Conservation (phyloP, 169 alveolate genomes). For the Eimeria nieschulzi region DNA sequence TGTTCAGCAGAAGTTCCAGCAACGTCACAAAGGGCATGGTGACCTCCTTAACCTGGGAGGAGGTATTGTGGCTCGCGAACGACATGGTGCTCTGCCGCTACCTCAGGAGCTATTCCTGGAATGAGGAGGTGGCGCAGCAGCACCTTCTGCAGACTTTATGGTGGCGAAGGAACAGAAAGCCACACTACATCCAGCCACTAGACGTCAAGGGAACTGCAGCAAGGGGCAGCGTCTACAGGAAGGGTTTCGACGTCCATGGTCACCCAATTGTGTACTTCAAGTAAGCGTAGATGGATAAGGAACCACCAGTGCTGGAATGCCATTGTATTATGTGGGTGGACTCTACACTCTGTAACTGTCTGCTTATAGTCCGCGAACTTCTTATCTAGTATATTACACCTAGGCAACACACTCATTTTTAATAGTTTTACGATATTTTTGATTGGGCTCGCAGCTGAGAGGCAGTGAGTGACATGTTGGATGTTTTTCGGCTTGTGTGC, state of each 20-base stretch:
- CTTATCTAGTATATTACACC: too few species aligned
- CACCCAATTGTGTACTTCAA: conserved; percentile 60
- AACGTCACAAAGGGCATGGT: conserved; percentile 1
- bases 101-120: conserved; percentile 42
- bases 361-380: too few species aligned
- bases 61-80: conserved; percentile 56
- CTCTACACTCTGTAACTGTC: too few species aligned
- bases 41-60: conserved; percentile 38
- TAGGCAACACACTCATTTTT: too few species aligned
- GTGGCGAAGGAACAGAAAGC: conserved; percentile 53
- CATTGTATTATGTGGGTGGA: too few species aligned
- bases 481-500: neutral
- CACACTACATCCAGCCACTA: conserved; percentile 16
- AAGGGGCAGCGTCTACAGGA: conserved; percentile 60
- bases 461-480: neutral
- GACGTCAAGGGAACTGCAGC: conserved; percentile 23
- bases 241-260: conserved; percentile 45
- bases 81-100: conserved; percentile 55
- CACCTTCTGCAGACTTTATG: conserved; percentile 34
- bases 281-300: neutral
- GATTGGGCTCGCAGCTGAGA: neutral
- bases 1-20: conserved; percentile 12
- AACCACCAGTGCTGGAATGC: neutral
- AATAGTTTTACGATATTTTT: too few species aligned
- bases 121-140: conserved; percentile 15